Evolutionary conservation across 441 rosid genomes (phyloP), one percentile per base, ranked within the genome.

Genomic region (Mallotus repandus): DNA sequence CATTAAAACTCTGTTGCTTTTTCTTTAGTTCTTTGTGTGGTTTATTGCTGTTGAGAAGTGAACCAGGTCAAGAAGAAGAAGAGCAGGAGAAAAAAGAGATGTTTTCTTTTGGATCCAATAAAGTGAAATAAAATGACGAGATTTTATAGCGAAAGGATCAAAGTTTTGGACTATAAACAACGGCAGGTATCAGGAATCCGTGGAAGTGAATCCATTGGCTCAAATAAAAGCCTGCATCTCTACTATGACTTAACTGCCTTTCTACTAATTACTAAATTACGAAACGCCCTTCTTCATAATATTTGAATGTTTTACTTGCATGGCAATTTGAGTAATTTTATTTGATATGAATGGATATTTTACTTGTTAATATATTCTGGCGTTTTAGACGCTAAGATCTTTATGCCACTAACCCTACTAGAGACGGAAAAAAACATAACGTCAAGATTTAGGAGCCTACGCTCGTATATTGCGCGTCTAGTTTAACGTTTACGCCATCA

Each of bases 201-300:
- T 71, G 80, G 70, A 19, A 72, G 73, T 49, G 81, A 86, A 87
- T 81, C 91, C 80, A 84, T 83, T 83, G 89, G 88, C 86, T 73
- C 22, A 6, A 54, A 16, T 4, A 54, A 54, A 54, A 18, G 5
- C 76, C 77, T 74, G 78, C 71, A 58, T 25, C 73, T 46, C 56
- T 41, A 21, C 9, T 18, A 54, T 54, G 19, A 54, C 22, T 5
- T 2, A 8, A 50, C 14, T 69, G 43, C 79, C 84, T 4, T 53
- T 70, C 0, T 2, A 0, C 7, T 15, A 57, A 15, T 3, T 0
- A 5, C 3, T 0, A 49, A 63, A 70, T 43, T 50, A 75, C 83
- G 4, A 22, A 2, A 4, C 21, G 60, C 72, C 74, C 74, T 7
- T 22, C 0, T 0, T 0, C 0, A 4, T 2, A 9, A 21, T 10